Evolutionary conservation across 257 asterid species (phyloP).

Genomic region (Anisodus tanguticus): DNA sequence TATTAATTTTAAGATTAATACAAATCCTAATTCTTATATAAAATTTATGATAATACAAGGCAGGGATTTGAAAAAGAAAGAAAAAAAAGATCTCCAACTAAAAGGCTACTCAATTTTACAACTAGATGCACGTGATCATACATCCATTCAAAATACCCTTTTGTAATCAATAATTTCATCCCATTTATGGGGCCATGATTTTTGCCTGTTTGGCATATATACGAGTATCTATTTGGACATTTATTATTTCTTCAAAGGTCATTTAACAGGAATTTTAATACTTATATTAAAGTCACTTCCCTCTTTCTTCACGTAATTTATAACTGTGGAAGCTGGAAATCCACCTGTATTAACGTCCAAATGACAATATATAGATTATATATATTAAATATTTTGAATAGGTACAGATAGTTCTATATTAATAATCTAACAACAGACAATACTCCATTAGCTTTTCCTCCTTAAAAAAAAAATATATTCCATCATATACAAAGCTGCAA

Average conservation of each 20-base stretch:
- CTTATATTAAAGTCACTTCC: not conserved
- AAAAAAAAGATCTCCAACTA: not conserved
- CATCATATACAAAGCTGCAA: not conserved
- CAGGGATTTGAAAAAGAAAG: not conserved
- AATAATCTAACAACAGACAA: not conserved
- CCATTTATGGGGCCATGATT: slow-evolving; percentile 29
- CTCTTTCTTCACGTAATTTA: slow-evolving; percentile 11
- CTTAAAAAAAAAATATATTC: not conserved
- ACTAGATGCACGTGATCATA: slow-evolving; percentile 23
- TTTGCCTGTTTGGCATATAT: not conserved
- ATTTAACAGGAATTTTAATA: slow-evolving; percentile 8
- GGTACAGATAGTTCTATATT: not conserved
- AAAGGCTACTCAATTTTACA: slow-evolving; percentile 24
- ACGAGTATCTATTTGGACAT: not conserved
- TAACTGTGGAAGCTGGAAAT: slow-evolving; percentile 27
- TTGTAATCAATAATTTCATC: slow-evolving; percentile 17
- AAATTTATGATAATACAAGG: not conserved
- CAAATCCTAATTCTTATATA: not conserved
- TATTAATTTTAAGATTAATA: not conserved
- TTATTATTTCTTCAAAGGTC: slow-evolving; percentile 3
- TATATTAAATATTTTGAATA: not conserved
- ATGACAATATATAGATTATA: not conserved
- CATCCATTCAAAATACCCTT: slow-evolving; percentile 28
- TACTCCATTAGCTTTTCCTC: not conserved
- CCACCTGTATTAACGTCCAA: slow-evolving; percentile 16